These are phyloP conservation scores for Penicillium roqueforti DNA, from an alignment of 495 filamentous ascomycete species.

Conservation along the genomic window DNA sequence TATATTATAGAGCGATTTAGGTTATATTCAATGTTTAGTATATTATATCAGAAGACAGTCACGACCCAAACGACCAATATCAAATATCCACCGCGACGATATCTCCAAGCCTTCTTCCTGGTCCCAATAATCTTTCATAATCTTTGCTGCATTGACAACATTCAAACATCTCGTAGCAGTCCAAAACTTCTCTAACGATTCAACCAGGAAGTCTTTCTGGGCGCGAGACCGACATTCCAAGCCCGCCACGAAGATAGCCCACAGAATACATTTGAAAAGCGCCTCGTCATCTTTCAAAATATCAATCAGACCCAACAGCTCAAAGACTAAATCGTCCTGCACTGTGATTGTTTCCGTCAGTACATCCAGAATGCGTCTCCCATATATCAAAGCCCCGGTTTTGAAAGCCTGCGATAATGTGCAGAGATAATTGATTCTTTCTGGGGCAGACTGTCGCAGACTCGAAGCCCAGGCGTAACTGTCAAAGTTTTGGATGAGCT, in stretches of 20 bases:
- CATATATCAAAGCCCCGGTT: slow-evolving; percentile 31
- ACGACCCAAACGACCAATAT: slow-evolving; percentile 31
- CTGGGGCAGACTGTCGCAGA: slow-evolving; percentile 21
- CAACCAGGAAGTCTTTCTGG: slow-evolving; percentile 28
- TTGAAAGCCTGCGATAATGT: slow-evolving; percentile 29
- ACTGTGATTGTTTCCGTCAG: slow-evolving; percentile 11
- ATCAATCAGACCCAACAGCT: slow-evolving; percentile 42
- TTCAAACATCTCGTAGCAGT: slow-evolving; percentile 36
- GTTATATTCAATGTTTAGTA: not conserved
- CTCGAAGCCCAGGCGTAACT: slow-evolving; percentile 30
- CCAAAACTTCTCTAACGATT: slow-evolving; percentile 36
- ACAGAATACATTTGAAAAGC: slow-evolving; percentile 53
- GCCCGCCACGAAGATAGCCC: slow-evolving; percentile 56
- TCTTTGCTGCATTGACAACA: slow-evolving; percentile 32
- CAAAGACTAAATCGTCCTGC: slow-evolving; percentile 34
- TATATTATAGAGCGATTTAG: no score
- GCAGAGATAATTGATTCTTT: slow-evolving; percentile 21
- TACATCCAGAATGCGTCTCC: slow-evolving; percentile 31
- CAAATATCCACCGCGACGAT: slow-evolving; percentile 35
- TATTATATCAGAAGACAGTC: slow-evolving; percentile 41
- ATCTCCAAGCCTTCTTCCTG: slow-evolving; percentile 5
- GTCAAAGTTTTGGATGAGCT: slow-evolving; percentile 30
- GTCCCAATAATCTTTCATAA: slow-evolving; percentile 29
- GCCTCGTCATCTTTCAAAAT: slow-evolving; percentile 41
- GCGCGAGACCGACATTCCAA: slow-evolving; percentile 37